Conservation (phyloP, 495 filamentous ascomycete species). For the Neurospora africana region DNA sequence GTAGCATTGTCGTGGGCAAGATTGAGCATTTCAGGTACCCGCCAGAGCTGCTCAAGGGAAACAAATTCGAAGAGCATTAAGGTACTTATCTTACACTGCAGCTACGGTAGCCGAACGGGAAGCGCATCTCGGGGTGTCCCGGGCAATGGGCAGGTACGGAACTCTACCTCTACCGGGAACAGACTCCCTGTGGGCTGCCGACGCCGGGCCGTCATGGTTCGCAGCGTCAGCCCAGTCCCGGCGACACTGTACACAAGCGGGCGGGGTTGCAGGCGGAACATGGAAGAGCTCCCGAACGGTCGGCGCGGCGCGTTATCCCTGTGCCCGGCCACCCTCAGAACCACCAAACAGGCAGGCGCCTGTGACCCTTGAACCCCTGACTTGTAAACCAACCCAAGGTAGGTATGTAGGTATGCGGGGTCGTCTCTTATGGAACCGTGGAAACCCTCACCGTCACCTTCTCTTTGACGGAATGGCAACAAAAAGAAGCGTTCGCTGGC, state of each 20-base stretch:
- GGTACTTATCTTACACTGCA: background rate
- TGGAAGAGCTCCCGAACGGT: background rate
- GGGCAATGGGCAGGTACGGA: background rate
- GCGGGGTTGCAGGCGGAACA: background rate
- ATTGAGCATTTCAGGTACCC: background rate
- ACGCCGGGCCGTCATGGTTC: background rate
- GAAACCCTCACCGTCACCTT: background rate
- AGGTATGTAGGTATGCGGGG: background rate
- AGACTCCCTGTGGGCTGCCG: background rate
- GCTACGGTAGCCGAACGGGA: background rate
- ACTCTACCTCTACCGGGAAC: background rate
- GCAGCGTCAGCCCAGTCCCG: background rate
- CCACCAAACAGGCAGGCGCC: background rate
- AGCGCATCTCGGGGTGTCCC: background rate
- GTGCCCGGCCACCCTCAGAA: slow-evolving; percentile 10
- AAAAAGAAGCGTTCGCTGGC: background rate
- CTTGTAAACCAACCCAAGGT: no score
- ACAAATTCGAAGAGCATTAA: background rate
- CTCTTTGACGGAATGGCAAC: background rate
- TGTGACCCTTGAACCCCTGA: background rate
- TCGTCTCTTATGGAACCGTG: background rate
- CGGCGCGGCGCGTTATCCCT: slow-evolving; percentile 5
- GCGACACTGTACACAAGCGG: background rate
- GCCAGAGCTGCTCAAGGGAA: background rate
- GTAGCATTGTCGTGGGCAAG: background rate